A percentile compares a stretch with the other conserved stretches of the same genome.
phyloP scores from a whole-genome alignment of 1,139 yeast genomes.

The Taphrina flavorubra region DNA sequence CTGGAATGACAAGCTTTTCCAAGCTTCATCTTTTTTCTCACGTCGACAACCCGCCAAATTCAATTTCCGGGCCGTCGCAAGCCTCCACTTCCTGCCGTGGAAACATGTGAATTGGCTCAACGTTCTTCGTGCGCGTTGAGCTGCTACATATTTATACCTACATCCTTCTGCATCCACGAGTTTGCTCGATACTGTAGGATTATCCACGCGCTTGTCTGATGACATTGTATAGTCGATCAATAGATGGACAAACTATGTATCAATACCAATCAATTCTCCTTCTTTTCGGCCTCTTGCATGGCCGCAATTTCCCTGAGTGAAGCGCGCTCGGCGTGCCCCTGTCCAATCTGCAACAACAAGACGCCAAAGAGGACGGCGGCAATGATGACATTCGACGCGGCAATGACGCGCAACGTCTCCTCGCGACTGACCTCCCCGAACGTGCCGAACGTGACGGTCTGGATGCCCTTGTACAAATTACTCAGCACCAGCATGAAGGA shows the following conservation, averaged over 20 bases:
- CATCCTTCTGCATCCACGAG: no score
- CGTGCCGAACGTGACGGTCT: conserved; percentile 68
- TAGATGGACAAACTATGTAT: background rate
- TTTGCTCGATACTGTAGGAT: no score
- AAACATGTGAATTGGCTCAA: no score
- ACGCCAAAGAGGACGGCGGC: conserved; percentile 76
- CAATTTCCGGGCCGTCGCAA: conserved; percentile 6
- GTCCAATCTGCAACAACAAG: conserved; percentile 80
- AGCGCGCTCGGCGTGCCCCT: conserved; percentile 86
- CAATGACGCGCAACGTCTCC: conserved; percentile 89
- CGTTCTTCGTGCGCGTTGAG: no score
- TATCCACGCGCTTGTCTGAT: no score
- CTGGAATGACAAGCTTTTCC: background rate
- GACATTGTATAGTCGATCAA: no score
- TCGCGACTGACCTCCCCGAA: conserved; percentile 93
- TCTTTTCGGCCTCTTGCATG: conserved; percentile 49
- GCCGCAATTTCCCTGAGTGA: conserved; percentile 53
- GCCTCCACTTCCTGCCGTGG: no score
- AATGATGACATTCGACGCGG: conserved; percentile 83
- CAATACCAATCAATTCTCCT: background rate
- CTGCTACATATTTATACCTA: no score
- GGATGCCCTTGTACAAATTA: conserved; percentile 80
- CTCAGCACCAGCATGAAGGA: conserved; percentile 81
- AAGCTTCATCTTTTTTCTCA: background rate
- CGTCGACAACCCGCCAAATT: conserved; percentile 15